Base-by-base conservation (phyloP, 2,329 filamentous ascomycete species). In the Alternaria triticimaculans region DNA sequence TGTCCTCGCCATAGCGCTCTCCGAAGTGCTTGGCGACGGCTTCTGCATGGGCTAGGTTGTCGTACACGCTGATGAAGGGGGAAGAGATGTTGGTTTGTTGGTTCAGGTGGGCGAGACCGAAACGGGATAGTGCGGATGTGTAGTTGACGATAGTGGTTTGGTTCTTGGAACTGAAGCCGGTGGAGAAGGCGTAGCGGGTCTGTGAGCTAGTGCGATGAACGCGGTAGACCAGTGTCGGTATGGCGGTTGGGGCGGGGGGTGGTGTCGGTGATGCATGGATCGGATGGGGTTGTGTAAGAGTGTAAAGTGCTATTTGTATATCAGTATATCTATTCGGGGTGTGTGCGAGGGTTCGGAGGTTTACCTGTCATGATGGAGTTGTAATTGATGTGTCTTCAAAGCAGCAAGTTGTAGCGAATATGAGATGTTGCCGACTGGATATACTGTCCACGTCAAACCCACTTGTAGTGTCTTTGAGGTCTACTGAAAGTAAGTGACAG, bases 31-130 rank as follows among this genome's bases (percentile, higher is more conserved):
- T 60, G 0, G 77, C 77, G 6, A 78, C 71, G 2, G 58, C 53
- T 55, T 78, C 71, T 1, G 77, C 77, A 37, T 78, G 77, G 6
- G 64, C 28, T 0, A 62, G 57, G 55, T 60, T 65, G 41, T 74
- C 72, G 65, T 77, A 78, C 46, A 78, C 76, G 64, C 68, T 72
- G 65, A 79, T 76, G 59, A 79, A 74, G 5, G 77, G 77, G 6
- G 72, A 74, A 9, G 72, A 75, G 56, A 78, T 74, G 67, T 79
- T 79, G 48, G 77, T 79, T 54, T 77, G 74, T 18, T 70, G 70
- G 65, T 73, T 66, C 8, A 78, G 63, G 18, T 77, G 75, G 9
- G 75, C 73, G 59, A 76, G 69, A 7, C 72, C 72, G 62, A 77
- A 77, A 54, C 73, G 72, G 0, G 62, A 68, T 15, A 75, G 66